Percentiles rank a stretch among this genome's conserved stretches.
phyloP scores from a whole-genome alignment of 139 green algal species.

The Chloropicon primus region DNA sequence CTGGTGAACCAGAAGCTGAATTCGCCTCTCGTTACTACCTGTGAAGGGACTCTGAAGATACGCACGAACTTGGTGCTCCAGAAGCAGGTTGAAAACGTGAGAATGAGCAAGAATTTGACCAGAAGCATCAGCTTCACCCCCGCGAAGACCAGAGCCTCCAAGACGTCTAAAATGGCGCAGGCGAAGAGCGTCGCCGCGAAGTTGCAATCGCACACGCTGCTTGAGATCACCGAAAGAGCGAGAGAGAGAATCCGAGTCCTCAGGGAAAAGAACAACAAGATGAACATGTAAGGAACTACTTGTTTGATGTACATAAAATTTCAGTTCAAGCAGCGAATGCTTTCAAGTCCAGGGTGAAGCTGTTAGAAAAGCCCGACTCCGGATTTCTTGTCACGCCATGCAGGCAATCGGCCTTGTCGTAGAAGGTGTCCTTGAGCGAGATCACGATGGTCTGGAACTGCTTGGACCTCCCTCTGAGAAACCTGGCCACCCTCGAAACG shows the following conservation, averaged over 20 bases:
- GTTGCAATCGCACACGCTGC: neutral
- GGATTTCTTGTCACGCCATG: conserved; percentile 57
- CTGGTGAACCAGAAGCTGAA: neutral
- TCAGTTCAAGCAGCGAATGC: neutral
- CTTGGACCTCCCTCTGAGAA: conserved; percentile 2
- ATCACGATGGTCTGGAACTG: conserved; percentile 59
- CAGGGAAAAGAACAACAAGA: neutral
- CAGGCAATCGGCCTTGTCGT: conserved; percentile 84
- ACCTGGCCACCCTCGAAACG: conserved; percentile 67
- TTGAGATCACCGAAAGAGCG: neutral
- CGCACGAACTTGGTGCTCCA: neutral
- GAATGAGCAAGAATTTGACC: neutral
- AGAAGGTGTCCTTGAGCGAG: conserved; percentile 94
- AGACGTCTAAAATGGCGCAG: no score
- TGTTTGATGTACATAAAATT: neutral
- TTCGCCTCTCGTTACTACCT: neutral
- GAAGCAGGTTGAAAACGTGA: neutral
- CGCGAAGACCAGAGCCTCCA: no score
- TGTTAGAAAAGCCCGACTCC: neutral
- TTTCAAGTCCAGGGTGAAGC: neutral
- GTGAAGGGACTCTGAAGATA: neutral
- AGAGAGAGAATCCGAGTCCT: neutral
- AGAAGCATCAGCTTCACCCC: neutral
- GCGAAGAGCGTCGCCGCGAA: no score
- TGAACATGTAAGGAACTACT: neutral